Percentiles rank a stretch among this genome's conserved stretches.
Evolutionary conservation across 257 asterid genomes (phyloP).

Genomic region (Capsicum rhomboideum): DNA sequence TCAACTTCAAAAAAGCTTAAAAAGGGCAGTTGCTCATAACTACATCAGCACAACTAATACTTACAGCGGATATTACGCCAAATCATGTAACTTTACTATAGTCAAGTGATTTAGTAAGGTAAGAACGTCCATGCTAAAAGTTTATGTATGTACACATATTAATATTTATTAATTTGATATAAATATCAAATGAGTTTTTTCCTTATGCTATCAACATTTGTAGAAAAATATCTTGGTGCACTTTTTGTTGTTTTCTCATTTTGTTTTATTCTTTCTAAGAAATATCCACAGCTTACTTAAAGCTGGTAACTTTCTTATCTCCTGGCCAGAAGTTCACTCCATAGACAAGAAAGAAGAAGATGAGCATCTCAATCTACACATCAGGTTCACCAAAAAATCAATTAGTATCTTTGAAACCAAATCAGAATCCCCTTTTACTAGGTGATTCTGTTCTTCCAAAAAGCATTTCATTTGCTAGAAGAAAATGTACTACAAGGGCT

Average conservation of each 20-base stretch:
- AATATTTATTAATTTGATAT: background rate
- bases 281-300: background rate
- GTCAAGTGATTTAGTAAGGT: background rate
- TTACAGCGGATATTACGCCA: background rate
- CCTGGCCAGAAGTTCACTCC: background rate
- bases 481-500: slow-evolving; percentile 35
- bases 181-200: background rate
- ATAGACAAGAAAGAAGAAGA: slow-evolving; percentile 3
- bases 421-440: slow-evolving; percentile 31
- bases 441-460: slow-evolving; percentile 20
- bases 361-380: slow-evolving; percentile 51
- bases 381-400: slow-evolving; percentile 24
- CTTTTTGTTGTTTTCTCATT: background rate
- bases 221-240: background rate
- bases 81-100: background rate
- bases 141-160: no score
- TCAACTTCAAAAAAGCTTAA: background rate
- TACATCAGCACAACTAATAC: no score
- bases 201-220: background rate
- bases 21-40: background rate
- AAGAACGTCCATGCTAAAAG: background rate
- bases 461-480: slow-evolving; percentile 24
- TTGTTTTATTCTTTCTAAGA: background rate
- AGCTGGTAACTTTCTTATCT: background rate
- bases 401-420: slow-evolving; percentile 26